phyloP scores from a whole-genome alignment of 2,329 filamentous ascomycete genomes.

The Pseudocercospora ulei region DNA sequence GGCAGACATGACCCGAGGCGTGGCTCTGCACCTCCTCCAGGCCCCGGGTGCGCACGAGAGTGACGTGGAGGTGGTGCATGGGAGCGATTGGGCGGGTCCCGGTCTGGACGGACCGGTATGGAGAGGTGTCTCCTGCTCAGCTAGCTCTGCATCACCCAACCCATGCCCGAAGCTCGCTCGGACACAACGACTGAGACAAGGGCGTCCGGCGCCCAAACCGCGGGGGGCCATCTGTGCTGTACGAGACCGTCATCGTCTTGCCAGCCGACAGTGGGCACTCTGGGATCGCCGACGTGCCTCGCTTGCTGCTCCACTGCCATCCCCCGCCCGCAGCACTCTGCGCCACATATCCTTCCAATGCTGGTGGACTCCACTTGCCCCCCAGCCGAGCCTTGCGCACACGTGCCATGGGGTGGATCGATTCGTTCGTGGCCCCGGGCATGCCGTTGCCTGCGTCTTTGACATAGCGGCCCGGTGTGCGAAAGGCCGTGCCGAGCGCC shows the following conservation, averaged over 20 bases:
- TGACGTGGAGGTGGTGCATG: no score
- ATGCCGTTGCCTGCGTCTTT: slow-evolving; percentile 3
- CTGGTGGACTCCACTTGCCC: slow-evolving; percentile 10
- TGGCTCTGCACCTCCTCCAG: no score
- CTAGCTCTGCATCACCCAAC: no score
- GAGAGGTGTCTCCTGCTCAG: no score
- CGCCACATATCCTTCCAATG: slow-evolving; percentile 1
- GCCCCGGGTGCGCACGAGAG: no score
- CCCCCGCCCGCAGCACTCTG: neutral
- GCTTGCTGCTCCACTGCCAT: neutral
- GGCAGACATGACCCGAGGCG: no score
- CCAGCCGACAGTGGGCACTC: neutral
- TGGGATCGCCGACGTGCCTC: neutral
- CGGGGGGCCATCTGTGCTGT: neutral
- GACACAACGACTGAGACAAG: neutral
- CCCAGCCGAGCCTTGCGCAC: slow-evolving; percentile 9
- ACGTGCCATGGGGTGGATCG: slow-evolving; percentile 14
- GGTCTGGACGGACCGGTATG: no score
- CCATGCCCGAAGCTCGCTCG: neutral
- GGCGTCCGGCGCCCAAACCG: neutral
- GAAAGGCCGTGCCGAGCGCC: slow-evolving; percentile 8
- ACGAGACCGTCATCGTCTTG: neutral
- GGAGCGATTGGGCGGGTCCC: no score
- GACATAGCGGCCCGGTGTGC: slow-evolving; percentile 14
- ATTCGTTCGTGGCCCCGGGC: slow-evolving; percentile 10